Conservation (phyloP, 2,329 filamentous ascomycete species). For the Phaeophleospora eucalypticola region DNA sequence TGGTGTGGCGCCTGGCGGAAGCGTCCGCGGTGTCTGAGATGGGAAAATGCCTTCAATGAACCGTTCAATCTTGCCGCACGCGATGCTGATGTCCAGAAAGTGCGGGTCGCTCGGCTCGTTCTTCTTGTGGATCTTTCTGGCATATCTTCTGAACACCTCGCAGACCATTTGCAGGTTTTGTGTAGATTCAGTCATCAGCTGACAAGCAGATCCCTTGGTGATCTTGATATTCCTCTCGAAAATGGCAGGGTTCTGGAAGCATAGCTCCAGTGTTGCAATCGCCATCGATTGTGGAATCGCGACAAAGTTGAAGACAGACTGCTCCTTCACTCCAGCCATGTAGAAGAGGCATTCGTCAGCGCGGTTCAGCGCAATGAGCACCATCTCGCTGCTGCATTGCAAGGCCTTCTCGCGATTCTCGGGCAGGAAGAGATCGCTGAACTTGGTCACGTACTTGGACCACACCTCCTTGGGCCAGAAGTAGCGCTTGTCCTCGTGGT, state of each 20-base stretch:
- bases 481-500: conserved; percentile 77
- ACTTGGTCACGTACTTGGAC: conserved; percentile 88
- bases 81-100: conserved; percentile 84
- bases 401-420: conserved; percentile 73
- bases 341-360: conserved; percentile 96
- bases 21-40: conserved; percentile 64
- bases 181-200: conserved; percentile 86
- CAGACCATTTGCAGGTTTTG: conserved; percentile 82
- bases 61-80: conserved; percentile 90
- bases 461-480: conserved; percentile 98
- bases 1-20: conserved; percentile 21
- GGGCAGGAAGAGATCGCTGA: conserved; percentile 83
- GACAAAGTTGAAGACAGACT: conserved; percentile 98
- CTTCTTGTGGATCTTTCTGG: conserved; percentile 81
- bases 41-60: conserved; percentile 95
- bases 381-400: conserved; percentile 88
- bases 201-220: conserved; percentile 87
- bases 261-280: conserved; percentile 85
- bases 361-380: conserved; percentile 80
- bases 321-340: conserved; percentile 88
- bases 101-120: conserved; percentile 92
- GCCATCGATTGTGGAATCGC: conserved; percentile 97
- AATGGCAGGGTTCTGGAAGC: conserved; percentile 85
- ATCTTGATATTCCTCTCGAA: conserved; percentile 92
- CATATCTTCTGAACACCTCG: conserved; percentile 74